Base-by-base conservation (phyloP, 192 early-diverging fungal genomes). In the Polychytrium aggregatum region DNA sequence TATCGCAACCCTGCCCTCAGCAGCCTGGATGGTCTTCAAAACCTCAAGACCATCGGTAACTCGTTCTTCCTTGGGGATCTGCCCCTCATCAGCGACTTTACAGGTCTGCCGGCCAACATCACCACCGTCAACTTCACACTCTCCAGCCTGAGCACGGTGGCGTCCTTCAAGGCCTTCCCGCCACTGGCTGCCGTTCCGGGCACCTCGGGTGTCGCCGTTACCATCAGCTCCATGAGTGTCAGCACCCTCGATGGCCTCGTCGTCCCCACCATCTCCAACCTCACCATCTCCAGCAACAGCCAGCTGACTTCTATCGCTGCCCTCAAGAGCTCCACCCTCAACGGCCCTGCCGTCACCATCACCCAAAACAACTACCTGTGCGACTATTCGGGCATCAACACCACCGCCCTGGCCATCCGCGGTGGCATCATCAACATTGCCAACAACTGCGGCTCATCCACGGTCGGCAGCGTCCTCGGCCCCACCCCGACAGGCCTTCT, bases 281-380 rank as follows among this genome's bases (percentile, higher is more conserved):
- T 57, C 11, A 51, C 42, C 30, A 41, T 57, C 39, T 20, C 41
- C 10, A 11, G 34, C 46, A 57, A 57, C 40, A 36, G 22, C 16
- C 9, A 14, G 14, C 31, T 57, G 26, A 25, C 25, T 9, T 38
- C 50, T 37, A 33, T 57, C 16, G 25, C 18, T 5, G 41, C 41
- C 18, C 28, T 57, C 34, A 13, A 13, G 24, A 51, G 18, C 28
- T 21, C 38, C n/a, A 57, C 20, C 9, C 5, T 57, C 41, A 34
- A 45, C n/a, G 56, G 56, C 18, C 48, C 48, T 10, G 8, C n/a
- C 18, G 41, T 57, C 18, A 5, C 20, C 10, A 38, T 57, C 1
- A 30, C 22, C 18, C 34, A 57, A 24, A 57, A 57, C 48, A n/a
- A 34, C 21, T 33, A 37, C 20, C 56, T 57, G 7, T 57, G 56